Evolutionary conservation across 1,284 basidiomycete genomes (phyloP), one percentile per base, ranked within the genome.

Genomic region (Farysia itapuensis): DNA sequence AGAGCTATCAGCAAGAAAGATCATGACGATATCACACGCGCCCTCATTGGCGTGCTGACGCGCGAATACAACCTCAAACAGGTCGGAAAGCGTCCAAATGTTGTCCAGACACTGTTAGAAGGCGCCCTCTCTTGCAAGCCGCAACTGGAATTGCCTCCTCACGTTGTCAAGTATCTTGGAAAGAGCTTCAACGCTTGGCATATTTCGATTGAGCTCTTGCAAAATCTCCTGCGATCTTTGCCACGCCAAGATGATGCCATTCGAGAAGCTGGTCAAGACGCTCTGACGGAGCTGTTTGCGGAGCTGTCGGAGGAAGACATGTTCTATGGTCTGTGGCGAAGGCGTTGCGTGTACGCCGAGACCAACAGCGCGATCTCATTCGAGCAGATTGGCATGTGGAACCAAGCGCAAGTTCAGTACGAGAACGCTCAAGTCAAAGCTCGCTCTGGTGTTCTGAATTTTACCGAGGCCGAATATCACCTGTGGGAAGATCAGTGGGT

Each of bases 401-500:
- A 89, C 25, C 87, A 94, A 72, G 92, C 95, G 0, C 85, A 90
- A 49, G 84, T 83, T 59, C 83, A 88, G 51, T 97, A 99, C 79
- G 95, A 99, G 78, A 81, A 81, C 20, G 95, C 94, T 1, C 93
- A 96, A 78, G 86, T 82, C 66, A 90, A 87, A 76, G 88, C 91
- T 5, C 84, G 92, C 34, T 82, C 85, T 11, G 90, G 90, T 4
- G 80, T 84, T 12, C 85, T 97, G 35, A 86, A 92, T 1, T 98
- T 95, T 80, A 88, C 89, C 25, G 95, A 99, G 78, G 84, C 88
- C 5, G 95, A 99, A 78, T 98, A 95, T 77, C 91, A 89, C 69
- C 81, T 99, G 15, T 99, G 95, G 95, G 95, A 98, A 77, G 96
- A 99, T 75, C 95, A 99, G 78, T 99, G 96, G 95, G 89, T 98